Evolutionary conservation across 305 asterid species (phyloP).

Genomic region (Lippia alba): DNA sequence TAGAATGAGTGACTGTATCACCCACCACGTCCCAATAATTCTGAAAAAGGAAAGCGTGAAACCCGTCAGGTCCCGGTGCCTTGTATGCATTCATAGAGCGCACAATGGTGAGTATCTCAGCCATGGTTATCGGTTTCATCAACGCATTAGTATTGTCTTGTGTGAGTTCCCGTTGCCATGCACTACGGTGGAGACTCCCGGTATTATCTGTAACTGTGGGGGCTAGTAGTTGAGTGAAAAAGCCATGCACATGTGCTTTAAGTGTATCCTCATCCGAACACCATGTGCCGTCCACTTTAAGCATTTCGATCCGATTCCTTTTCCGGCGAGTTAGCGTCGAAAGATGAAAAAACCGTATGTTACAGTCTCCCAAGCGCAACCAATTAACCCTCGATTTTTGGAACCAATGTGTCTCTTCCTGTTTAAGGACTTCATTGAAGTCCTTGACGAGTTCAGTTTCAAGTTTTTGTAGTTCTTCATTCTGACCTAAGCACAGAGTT

Average conservation of each 20-base stretch:
- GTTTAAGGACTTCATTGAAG: background rate
- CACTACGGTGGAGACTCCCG: too few relatives aligned
- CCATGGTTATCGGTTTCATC: background rate
- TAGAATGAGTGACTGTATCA: too few relatives aligned
- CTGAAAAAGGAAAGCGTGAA: background rate
- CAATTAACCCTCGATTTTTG: background rate
- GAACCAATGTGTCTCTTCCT: background rate
- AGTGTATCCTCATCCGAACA: background rate
- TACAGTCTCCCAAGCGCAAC: background rate
- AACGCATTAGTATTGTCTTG: too few relatives aligned
- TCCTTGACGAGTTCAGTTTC: too few relatives aligned
- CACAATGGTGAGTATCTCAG: too few relatives aligned
- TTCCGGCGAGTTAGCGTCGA: background rate
- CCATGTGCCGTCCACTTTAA: background rate
- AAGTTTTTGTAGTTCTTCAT: too few relatives aligned
- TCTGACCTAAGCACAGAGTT: too few relatives aligned
- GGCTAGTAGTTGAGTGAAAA: background rate
- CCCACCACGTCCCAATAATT: background rate
- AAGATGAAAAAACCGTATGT: background rate
- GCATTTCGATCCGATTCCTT: background rate
- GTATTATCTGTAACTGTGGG: background rate
- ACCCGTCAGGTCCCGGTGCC: background rate
- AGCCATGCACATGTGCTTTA: background rate
- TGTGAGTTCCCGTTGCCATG: too few relatives aligned
- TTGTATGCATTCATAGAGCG: background rate